Base-by-base conservation (phyloP, 2,329 filamentous ascomycete genomes). In the Davidsoniella neocaledoniae region DNA sequence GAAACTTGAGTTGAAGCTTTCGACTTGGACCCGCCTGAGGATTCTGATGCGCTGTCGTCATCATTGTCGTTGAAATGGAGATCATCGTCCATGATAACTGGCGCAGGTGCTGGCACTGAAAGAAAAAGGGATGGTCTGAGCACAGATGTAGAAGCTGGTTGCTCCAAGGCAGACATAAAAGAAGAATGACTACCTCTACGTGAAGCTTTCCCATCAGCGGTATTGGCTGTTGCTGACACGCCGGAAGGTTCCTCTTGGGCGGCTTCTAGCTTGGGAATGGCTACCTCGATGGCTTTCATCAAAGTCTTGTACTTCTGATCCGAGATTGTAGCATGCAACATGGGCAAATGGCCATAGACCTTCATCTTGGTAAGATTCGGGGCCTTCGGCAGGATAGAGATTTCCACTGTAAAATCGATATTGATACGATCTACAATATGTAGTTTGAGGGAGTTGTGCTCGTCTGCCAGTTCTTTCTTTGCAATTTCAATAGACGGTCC, bases 351-450 rank as follows among this genome's bases (percentile, higher is more conserved):
- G 2, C 91, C 91, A 1, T 87, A 93, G 33, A 99, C 78, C 54
- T 86, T 83, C 57, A 95, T 81, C 59, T 91, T 91, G 12, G 91
- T 93, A 45, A 99, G 69, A 55, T 95, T 93, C 0, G 90, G 83
- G 0, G 86, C 86, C 61, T 95, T 95, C 0, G 91, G 91, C n/a
- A 98, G 70, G 57, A 99, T 99, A 6, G 88, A 98, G 17, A 84
- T 82, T 62, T 95, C 88, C n/a, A 99, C 78, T 9, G 87, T 79
- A 62, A 99, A 96, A 62, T 96, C 86, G 57, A 99, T 84, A 57
- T 94, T 98, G 68, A 98, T 98, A 56, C 86, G 81, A 62, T 99
- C 90, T 36, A 99, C 86, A 49, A 99, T 79, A 61, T 96, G 90
- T 56, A 93, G 73, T 55, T 81, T 80, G 51, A 81, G 81, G 1